A percentile compares a stretch with the other conserved stretches of the same genome.
Evolutionary conservation across 2,329 filamentous ascomycete genomes (phyloP).

Genomic region (Saccharata proteae): DNA sequence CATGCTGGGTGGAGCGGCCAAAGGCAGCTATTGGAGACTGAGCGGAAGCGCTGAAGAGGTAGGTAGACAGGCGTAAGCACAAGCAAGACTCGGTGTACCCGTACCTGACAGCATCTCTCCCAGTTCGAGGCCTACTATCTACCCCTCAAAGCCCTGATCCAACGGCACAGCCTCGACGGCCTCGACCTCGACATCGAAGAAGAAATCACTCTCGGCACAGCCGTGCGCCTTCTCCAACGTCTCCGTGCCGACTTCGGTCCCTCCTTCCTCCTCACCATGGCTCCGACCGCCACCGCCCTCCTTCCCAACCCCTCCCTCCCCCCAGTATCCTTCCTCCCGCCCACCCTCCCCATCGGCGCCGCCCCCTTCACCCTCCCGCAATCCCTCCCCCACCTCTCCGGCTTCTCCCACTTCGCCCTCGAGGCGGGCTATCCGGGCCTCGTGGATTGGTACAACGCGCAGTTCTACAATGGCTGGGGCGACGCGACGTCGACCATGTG

Average conservation of each 20-base stretch:
- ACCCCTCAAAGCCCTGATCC: constrained; percentile 55
- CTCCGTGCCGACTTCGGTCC: constrained; percentile 52
- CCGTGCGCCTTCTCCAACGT: constrained; percentile 39
- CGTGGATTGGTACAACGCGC: constrained; percentile 81
- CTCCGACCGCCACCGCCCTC: constrained; percentile 68
- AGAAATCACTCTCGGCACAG: constrained; percentile 52
- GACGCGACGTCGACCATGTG: constrained; percentile 41
- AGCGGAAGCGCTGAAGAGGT: constrained; percentile 19
- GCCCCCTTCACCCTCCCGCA: constrained; percentile 22
- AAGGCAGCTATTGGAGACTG: constrained; percentile 53
- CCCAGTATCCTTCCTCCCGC: constrained; percentile 11
- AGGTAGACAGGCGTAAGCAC: constrained; percentile 10
- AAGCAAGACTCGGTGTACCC: background rate
- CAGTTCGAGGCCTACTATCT: constrained; percentile 63
- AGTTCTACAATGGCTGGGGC: constrained; percentile 91
- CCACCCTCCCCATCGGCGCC: constrained; percentile 14
- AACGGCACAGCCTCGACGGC: constrained; percentile 34
- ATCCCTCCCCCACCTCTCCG: constrained; percentile 52
- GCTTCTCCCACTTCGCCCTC: constrained; percentile 67
- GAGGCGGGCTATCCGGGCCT: constrained; percentile 35
- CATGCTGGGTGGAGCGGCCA: constrained; percentile 78
- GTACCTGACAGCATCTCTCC: background rate
- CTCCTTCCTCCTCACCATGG: constrained; percentile 64
- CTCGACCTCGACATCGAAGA: constrained; percentile 49
- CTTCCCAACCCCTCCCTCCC: constrained; percentile 32